Evolutionary conservation across 1,139 yeast species (phyloP).

Genomic region (Candida sp.): DNA sequence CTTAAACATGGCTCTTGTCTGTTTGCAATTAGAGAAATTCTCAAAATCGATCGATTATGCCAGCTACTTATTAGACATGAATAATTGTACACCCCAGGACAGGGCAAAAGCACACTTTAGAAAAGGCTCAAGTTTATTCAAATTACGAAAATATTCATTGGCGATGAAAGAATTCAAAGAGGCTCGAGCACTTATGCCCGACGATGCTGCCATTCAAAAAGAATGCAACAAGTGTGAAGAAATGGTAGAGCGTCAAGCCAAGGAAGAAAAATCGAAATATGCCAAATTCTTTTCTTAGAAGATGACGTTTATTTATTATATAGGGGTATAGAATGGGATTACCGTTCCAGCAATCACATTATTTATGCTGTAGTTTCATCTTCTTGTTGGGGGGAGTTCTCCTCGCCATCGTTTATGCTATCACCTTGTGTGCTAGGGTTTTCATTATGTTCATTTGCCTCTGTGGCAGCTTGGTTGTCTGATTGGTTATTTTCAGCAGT

Average conservation of each 20-base stretch:
- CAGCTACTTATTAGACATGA: slow-evolving; percentile 52
- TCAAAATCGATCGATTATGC: slow-evolving; percentile 49
- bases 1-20: slow-evolving; percentile 55
- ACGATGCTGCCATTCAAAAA: slow-evolving; percentile 46
- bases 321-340: not conserved
- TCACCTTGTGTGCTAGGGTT: too few species aligned
- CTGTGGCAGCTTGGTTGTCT: too few species aligned
- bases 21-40: slow-evolving; percentile 45
- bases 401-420: too few species aligned
- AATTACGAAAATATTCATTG: slow-evolving; percentile 42
- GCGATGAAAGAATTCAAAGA: slow-evolving; percentile 44
- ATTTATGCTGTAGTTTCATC: too few species aligned
- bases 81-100: slow-evolving; percentile 33
- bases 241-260: slow-evolving; percentile 37
- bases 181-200: slow-evolving; percentile 45
- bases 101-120: slow-evolving; percentile 63
- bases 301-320: not conserved
- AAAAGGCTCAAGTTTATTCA: slow-evolving; percentile 48
- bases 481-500: too few species aligned
- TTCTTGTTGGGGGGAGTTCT: too few species aligned
- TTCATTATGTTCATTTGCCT: too few species aligned
- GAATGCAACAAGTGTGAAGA: slow-evolving; percentile 41
- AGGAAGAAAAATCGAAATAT: slow-evolving; percentile 49
- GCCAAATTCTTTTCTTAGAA: slow-evolving; percentile 49
- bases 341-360: too few species aligned